Evolutionary conservation across 116 monocot species (phyloP).

Genomic region (Trichopus zeylanicus): DNA sequence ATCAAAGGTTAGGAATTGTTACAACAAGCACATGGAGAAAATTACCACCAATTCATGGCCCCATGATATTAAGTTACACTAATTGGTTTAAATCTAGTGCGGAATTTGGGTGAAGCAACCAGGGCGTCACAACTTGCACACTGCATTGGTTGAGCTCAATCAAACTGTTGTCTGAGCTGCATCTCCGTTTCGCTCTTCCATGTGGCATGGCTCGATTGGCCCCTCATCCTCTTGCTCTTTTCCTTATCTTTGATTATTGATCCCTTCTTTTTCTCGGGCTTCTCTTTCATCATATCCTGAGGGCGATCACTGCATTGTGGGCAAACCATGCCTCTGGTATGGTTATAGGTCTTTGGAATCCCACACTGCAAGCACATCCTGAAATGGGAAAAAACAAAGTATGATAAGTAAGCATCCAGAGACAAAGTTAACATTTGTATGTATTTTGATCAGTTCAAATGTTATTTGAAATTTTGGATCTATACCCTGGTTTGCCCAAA

Average conservation of each 20-base stretch:
- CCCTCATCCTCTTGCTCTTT: slow-evolving; percentile 94
- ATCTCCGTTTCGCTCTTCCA: slow-evolving; percentile 99
- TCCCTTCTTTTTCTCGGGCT: slow-evolving; percentile 72
- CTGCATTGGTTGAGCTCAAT: slow-evolving; percentile 18
- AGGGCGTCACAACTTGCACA: too few relatives aligned
- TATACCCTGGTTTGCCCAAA: not conserved
- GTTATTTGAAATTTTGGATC: too few relatives aligned
- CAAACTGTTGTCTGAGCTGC: slow-evolving; percentile 82
- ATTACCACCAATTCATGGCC: too few relatives aligned
- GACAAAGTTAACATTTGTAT: too few relatives aligned
- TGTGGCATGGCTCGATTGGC: slow-evolving; percentile 76
- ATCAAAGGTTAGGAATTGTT: too few relatives aligned
- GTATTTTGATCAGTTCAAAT: too few relatives aligned
- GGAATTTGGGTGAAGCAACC: too few relatives aligned
- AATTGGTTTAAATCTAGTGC: too few relatives aligned
- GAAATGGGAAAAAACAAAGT: slow-evolving; percentile 7
- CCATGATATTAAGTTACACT: too few relatives aligned
- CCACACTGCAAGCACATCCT: slow-evolving; percentile 92
- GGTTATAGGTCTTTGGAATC: slow-evolving; percentile 84
- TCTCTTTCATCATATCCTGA: slow-evolving; percentile 31
- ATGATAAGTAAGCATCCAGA: too few relatives aligned
- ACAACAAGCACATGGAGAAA: too few relatives aligned
- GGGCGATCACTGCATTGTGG: slow-evolving; percentile 75
- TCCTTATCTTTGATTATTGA: slow-evolving; percentile 83
- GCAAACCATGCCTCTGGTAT: slow-evolving; percentile 67